A percentile compares a stretch with the other conserved stretches of the same genome.
These are phyloP conservation scores for Xylariomycetidae sp. DNA, from an alignment of 2,329 filamentous ascomycete species.

Conservation along the genomic window DNA sequence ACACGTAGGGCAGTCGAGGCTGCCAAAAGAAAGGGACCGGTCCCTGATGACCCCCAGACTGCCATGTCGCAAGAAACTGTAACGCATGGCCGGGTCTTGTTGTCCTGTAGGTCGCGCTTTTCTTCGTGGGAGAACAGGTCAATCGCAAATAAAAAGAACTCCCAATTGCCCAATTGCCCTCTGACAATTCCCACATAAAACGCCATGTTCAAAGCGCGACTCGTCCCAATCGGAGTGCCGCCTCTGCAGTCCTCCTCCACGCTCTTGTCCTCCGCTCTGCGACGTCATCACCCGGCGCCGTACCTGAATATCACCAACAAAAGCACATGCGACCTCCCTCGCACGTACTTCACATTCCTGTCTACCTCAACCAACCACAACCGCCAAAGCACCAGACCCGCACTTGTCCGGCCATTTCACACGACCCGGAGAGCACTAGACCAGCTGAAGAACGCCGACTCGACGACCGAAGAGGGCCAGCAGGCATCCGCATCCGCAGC, in stretches of 20 bases:
- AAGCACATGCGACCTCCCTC: not conserved
- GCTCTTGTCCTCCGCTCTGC: constrained; percentile 5
- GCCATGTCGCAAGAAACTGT: no score
- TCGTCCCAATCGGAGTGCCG: constrained; percentile 4
- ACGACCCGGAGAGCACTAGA: constrained; percentile 4
- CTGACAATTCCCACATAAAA: no score
- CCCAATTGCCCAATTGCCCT: no score
- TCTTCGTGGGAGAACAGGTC: no score
- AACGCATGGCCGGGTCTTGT: no score
- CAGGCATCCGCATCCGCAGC: constrained; percentile 4
- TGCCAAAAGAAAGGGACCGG: no score
- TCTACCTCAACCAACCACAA: not conserved
- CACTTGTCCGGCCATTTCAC: constrained; percentile 5
- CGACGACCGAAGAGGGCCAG: not conserved
- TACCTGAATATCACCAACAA: not conserved
- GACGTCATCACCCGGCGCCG: constrained; percentile 20
- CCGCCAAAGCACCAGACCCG: no score
- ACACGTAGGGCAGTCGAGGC: no score
- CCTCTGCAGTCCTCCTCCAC: constrained; percentile 3
- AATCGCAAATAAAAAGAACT: no score
- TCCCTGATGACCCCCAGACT: no score
- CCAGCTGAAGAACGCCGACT: no score
- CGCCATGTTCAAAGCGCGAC: constrained; percentile 11
- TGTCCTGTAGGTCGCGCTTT: no score
- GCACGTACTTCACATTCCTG: not conserved